These are phyloP conservation scores for Hypoxylon crocopeplum DNA, from an alignment of 495 filamentous ascomycete genomes.

Conservation along the genomic window DNA sequence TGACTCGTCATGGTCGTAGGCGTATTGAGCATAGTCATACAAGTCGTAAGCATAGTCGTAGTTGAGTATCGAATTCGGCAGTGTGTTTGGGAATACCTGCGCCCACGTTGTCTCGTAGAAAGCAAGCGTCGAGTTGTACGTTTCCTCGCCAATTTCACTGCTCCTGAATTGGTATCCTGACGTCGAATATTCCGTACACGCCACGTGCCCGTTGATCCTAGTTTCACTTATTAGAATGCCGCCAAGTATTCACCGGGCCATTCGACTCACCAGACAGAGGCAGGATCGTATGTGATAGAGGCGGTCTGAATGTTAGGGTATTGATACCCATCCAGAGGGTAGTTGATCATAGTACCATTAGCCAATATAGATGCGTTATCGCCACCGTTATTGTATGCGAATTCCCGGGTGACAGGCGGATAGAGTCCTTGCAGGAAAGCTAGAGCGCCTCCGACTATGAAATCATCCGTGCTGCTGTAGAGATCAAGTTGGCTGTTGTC, in stretches of 20 bases:
- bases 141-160: constrained; percentile 24
- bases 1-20: constrained; percentile 44
- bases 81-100: constrained; percentile 38
- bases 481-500: constrained; percentile 49
- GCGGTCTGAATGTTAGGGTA: constrained; percentile 47
- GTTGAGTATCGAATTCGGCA: constrained; percentile 38
- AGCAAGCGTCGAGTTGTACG: constrained; percentile 36
- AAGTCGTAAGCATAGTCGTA: constrained; percentile 51
- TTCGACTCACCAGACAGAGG: constrained; percentile 45
- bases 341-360: constrained; percentile 44
- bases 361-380: constrained; percentile 35
- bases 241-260: too few relatives aligned
- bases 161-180: constrained; percentile 35
- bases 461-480: constrained; percentile 43
- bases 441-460: constrained; percentile 42
- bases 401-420: constrained; percentile 41
- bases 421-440: constrained; percentile 55
- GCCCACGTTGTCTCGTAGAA: constrained; percentile 46
- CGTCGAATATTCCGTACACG: constrained; percentile 41
- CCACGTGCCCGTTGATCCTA: constrained; percentile 44
- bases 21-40: constrained; percentile 52
- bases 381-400: constrained; percentile 40
- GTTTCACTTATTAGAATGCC: neutral
- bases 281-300: constrained; percentile 39
- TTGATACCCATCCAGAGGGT: constrained; percentile 50